A percentile compares a stretch with the other conserved stretches of the same genome.
Conservation (phyloP, 2,329 filamentous ascomycete genomes). For the Tolypocladium sp. region DNA sequence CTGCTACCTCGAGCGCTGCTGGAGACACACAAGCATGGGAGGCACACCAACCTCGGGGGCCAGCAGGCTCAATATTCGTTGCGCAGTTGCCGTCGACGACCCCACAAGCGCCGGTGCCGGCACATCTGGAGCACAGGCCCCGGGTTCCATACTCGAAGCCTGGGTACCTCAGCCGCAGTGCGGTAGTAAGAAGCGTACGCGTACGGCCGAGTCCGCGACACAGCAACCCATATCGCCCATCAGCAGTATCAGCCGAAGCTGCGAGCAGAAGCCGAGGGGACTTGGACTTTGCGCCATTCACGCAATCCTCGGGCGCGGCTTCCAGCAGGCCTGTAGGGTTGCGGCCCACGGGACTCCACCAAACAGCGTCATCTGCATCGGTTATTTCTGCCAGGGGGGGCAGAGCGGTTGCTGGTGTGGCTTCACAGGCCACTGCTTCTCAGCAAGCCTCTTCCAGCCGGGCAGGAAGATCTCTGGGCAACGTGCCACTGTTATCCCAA, state of each 20-base stretch:
- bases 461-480: not conserved
- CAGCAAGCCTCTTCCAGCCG: not conserved
- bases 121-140: constrained; percentile 2
- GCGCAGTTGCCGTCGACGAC: constrained; percentile 10
- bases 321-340: not conserved
- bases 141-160: not conserved
- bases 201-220: not conserved
- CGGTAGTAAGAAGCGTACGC: not conserved
- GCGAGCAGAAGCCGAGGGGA: not conserved
- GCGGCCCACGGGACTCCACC: not conserved
- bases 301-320: not conserved
- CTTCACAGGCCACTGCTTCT: not conserved
- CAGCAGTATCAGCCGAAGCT: not conserved
- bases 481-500: not conserved
- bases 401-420: not conserved
- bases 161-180: not conserved
- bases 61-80: not conserved
- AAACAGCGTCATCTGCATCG: not conserved
- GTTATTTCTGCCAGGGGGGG: not conserved
- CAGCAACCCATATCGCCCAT: not conserved
- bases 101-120: constrained; percentile 10
- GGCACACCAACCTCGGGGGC: not conserved
- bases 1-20: constrained; percentile 4
- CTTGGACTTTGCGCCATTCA: not conserved
- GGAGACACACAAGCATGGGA: not conserved